Base-by-base conservation (phyloP, 805 yeast genomes). In the Dipodascus albidus region DNA sequence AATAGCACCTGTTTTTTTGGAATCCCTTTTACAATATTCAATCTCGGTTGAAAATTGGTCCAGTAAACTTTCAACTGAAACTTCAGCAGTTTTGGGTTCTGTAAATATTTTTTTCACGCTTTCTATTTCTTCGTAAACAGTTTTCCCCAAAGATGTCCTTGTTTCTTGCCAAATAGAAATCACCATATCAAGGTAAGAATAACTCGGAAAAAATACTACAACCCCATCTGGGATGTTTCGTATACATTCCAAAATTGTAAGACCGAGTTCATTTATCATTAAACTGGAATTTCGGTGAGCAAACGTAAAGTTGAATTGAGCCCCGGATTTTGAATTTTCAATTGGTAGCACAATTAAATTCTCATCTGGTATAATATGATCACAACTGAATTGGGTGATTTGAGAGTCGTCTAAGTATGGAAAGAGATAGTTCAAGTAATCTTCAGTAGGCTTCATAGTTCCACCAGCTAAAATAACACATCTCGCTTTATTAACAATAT, bases 391-490 rank as follows among this genome's bases (percentile, higher is more conserved):
- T 24, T 70, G 73, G 23, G 72, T 67, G 6, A 86, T 74, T 47
- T 75, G 59, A 0, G 66, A 62, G 0, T 61, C 53, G 0, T 67
- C 57, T 1, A 84, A 53, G 47, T 78, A 74, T 0, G 95, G 95
- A 50, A 87, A 79, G 38, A 89, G 67, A 57, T 75, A 78, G n/a
- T 79, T 71, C 3, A 76, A 67, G 63, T 82, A 85, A 58, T 90
- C 96, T n/a, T 73, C 62, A 33, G 82, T 72, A 0, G 97, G 97
- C 63, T 86, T 91, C 96, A 89, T 87, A 0, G 98, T 90, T 14
- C 98, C 98, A 35, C 98, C 98, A 1, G 96, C 93, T 2, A 90
- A 64, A 1, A 91, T 71, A 0, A 90, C 84, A 65, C 90, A 83
- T 58, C 74, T 74, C 0, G 88, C 74, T 14, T 79, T 76, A 2